phyloP scores from a whole-genome alignment of 2,329 filamentous ascomycete genomes.

The Gyromitra esculenta region DNA sequence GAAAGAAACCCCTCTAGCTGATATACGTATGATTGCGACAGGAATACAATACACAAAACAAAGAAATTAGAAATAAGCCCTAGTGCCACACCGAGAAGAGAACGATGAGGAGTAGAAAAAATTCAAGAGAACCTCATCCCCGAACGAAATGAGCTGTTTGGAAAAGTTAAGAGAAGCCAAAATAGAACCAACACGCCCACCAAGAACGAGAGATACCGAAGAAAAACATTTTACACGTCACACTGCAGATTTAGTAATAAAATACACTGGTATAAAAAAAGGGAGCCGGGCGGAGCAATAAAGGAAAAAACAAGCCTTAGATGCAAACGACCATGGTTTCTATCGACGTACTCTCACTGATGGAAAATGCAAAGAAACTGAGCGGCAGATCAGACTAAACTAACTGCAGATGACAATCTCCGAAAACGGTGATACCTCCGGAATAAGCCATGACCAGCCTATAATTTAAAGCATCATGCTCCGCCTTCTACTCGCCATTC shows the following conservation, averaged over 20 bases:
- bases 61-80: constrained; percentile 1
- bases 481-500: constrained; percentile 48
- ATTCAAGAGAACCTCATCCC: constrained; percentile 12
- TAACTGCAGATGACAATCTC: constrained; percentile 9
- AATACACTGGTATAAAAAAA: constrained; percentile 23
- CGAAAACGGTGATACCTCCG: neutral
- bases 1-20: constrained; percentile 13
- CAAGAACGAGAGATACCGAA: constrained; percentile 27
- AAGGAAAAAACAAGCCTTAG: neutral
- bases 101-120: neutral
- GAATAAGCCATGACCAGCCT: constrained; percentile 14
- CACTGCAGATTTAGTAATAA: constrained; percentile 31
- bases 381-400: neutral
- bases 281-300: neutral
- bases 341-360: neutral
- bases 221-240: constrained; percentile 27
- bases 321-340: neutral
- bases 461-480: constrained; percentile 51
- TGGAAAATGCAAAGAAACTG: neutral
- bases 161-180: constrained; percentile 20
- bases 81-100: neutral
- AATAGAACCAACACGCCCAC: constrained; percentile 44
- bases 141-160: constrained; percentile 6
- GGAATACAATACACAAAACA: neutral
- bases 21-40: neutral